Conservation (phyloP, 2,329 filamentous ascomycete species). For the Monilinia vaccinii-corymbosi region DNA sequence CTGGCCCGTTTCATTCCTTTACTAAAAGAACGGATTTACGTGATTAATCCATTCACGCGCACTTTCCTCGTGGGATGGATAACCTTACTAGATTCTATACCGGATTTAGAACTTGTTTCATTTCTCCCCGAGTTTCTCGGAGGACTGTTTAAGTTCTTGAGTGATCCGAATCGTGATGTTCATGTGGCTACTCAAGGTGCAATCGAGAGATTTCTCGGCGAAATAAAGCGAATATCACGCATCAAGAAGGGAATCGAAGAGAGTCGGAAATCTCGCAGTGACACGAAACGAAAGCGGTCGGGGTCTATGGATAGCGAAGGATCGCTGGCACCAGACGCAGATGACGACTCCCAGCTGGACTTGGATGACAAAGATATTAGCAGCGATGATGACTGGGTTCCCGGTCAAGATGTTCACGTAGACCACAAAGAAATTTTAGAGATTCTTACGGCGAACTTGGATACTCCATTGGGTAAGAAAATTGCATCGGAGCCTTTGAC, state of each 20-base stretch:
- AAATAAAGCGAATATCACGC: slow-evolving; percentile 89
- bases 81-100: slow-evolving; percentile 87
- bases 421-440: slow-evolving; percentile 87
- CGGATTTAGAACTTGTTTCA: slow-evolving; percentile 87
- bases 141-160: slow-evolving; percentile 83
- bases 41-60: slow-evolving; percentile 87
- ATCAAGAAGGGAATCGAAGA: slow-evolving; percentile 89
- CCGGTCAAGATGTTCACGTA: slow-evolving; percentile 91
- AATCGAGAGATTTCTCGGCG: slow-evolving; percentile 79
- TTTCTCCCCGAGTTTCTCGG: slow-evolving; percentile 87
- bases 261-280: slow-evolving; percentile 58
- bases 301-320: slow-evolving; percentile 59
- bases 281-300: slow-evolving; percentile 59
- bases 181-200: slow-evolving; percentile 84
- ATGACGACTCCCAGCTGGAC: slow-evolving; percentile 48
- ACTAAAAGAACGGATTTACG: slow-evolving; percentile 86
- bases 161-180: slow-evolving; percentile 87
- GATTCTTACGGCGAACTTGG: slow-evolving; percentile 81
- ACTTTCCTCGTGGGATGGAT: slow-evolving; percentile 97
- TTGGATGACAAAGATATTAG: slow-evolving; percentile 51
- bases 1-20: slow-evolving; percentile 85
- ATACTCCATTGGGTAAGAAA: slow-evolving; percentile 62
- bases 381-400: slow-evolving; percentile 89
- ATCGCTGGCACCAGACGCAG: slow-evolving; percentile 43
- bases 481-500: neutral